phyloP scores from a whole-genome alignment of 768 basidiomycete genomes.

The Leucosporidium scottii region DNA sequence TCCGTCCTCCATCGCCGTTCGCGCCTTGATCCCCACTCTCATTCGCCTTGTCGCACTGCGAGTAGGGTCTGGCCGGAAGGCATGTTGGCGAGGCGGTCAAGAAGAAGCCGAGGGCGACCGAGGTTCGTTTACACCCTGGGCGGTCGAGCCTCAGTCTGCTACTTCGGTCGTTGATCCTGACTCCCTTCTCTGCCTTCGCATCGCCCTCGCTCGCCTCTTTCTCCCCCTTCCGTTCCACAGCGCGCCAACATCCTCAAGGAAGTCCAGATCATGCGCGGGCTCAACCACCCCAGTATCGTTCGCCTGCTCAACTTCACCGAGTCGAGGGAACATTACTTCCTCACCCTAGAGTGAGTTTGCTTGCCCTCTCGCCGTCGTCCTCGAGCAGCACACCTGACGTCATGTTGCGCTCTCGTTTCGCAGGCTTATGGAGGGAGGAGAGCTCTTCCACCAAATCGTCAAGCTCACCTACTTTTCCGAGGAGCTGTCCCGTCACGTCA shows the following conservation, averaged over 20 bases:
- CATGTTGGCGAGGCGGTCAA: slow-evolving; percentile 36
- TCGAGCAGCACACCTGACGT: background rate
- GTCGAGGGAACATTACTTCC: slow-evolving; percentile 84
- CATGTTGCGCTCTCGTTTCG: background rate
- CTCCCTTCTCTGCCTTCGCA: slow-evolving; percentile 1
- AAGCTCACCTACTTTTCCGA: slow-evolving; percentile 98
- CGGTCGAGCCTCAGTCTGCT: slow-evolving; percentile 2
- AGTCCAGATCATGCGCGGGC: slow-evolving; percentile 98
- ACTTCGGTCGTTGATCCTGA: slow-evolving; percentile 31
- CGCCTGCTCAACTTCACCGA: slow-evolving; percentile 88
- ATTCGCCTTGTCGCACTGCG: slow-evolving; percentile 35
- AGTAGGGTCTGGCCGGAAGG: slow-evolving; percentile 26
- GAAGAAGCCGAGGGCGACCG: slow-evolving; percentile 40
- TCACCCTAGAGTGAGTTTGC: slow-evolving; percentile 76
- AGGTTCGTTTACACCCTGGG: slow-evolving; percentile 32
- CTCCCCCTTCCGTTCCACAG: slow-evolving; percentile 47
- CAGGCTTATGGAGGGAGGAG: slow-evolving; percentile 92
- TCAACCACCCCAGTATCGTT: slow-evolving; percentile 83
- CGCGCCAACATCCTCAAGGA: slow-evolving; percentile 98
- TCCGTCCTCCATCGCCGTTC: background rate
- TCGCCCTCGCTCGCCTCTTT: slow-evolving; percentile 10
- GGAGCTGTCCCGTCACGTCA: slow-evolving; percentile 92
- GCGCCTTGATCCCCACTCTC: slow-evolving; percentile 3
- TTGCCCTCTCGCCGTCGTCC: background rate
- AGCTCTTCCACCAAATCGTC: slow-evolving; percentile 97